Conservation (phyloP, 352 stramenopile genomes). For the Detonula confervacea region DNA sequence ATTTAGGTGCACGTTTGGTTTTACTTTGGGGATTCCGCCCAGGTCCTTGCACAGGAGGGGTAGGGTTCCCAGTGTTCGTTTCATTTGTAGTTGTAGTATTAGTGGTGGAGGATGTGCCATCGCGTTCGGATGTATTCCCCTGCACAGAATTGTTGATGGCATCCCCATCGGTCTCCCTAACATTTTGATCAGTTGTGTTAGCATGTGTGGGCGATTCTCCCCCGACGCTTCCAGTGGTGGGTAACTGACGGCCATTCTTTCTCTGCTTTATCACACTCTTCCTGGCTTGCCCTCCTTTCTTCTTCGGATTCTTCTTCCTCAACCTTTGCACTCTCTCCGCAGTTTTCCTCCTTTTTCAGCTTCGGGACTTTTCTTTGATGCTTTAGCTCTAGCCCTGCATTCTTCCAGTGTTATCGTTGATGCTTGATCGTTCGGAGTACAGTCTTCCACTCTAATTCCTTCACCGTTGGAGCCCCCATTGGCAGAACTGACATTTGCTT, state of each 20-base stretch:
- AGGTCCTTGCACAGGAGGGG: background rate
- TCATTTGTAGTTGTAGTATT: no score
- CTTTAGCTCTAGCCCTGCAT: background rate
- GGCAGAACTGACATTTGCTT: background rate
- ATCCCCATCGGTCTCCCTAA: background rate
- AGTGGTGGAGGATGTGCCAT: no score
- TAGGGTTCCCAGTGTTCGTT: background rate
- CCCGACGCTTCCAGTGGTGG: background rate
- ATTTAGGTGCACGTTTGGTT: background rate
- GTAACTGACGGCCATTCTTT: background rate
- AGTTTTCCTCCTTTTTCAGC: background rate
- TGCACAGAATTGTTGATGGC: background rate
- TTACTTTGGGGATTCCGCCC: background rate
- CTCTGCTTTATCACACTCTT: background rate
- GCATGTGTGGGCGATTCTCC: background rate
- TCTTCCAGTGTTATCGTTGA: no score
- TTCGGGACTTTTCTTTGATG: background rate
- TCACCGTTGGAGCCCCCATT: background rate
- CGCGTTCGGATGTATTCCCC: no score
- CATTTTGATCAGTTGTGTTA: background rate
- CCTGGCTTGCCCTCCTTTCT: background rate
- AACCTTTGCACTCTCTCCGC: background rate
- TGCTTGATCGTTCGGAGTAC: no score
- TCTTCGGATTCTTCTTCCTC: background rate
- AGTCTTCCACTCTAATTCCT: background rate